A percentile compares a stretch with the other conserved stretches of the same genome.
Conservation (phyloP, 768 basidiomycete genomes). For the Lactifluus hygrophoroides region DNA sequence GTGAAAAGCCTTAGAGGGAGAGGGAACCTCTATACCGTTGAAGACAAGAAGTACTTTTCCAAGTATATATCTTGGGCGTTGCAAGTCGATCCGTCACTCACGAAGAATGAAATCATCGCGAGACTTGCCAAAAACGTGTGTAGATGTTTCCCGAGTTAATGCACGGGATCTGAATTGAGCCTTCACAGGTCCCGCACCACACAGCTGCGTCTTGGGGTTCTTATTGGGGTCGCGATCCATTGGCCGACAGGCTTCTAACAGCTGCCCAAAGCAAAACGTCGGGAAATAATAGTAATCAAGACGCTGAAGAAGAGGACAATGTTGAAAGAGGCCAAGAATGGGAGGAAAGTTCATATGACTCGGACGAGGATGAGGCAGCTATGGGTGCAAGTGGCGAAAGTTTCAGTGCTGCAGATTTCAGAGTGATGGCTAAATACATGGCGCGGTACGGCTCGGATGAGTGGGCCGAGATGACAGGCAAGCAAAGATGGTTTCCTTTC, state of each 20-base stretch:
- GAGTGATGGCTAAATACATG: conserved; percentile 51
- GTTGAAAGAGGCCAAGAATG: conserved; percentile 29
- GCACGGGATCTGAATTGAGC: background rate
- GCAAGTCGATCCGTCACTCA: conserved; percentile 43
- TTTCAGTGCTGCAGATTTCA: conserved; percentile 55
- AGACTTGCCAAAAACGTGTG: conserved; percentile 49
- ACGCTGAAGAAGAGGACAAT: conserved; percentile 24
- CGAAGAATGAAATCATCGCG: conserved; percentile 45
- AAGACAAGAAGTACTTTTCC: conserved; percentile 59
- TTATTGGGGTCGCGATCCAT: conserved; percentile 11
- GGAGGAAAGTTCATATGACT: conserved; percentile 24
- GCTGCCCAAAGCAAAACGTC: background rate
- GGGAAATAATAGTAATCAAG: background rate
- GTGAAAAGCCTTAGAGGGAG: conserved; percentile 32
- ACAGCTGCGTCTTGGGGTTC: conserved; percentile 6
- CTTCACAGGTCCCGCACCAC: conserved; percentile 18
- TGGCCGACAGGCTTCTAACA: conserved; percentile 9
- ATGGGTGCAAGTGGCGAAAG: conserved; percentile 46
- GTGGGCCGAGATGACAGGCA: conserved; percentile 35
- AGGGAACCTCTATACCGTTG: conserved; percentile 57
- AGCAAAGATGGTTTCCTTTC: conserved; percentile 50
- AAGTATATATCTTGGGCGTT: conserved; percentile 58
- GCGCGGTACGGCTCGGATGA: conserved; percentile 30
- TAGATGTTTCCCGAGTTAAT: background rate
- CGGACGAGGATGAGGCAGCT: conserved; percentile 27